These are phyloP conservation scores for Cladosporium austrohemisphaericum DNA, from an alignment of 2,329 filamentous ascomycete species.

Conservation along the genomic window DNA sequence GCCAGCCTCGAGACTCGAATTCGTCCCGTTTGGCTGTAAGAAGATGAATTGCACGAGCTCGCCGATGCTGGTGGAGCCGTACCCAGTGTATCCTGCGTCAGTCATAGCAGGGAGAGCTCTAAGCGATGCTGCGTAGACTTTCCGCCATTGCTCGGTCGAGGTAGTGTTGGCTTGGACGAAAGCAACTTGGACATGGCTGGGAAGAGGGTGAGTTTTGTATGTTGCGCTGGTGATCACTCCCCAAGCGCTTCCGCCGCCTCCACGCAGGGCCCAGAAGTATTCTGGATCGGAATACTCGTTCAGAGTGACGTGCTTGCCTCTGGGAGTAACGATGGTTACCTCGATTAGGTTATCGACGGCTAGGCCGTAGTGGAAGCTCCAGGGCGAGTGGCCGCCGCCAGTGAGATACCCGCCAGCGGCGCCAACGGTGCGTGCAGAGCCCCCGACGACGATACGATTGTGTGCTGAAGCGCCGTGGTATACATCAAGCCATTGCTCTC, in stretches of 20 bases:
- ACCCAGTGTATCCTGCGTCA: neutral
- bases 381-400: constrained; percentile 24
- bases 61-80: neutral
- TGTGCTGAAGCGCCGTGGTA: constrained; percentile 22
- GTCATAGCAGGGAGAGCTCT: neutral
- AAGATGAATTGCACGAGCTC: constrained; percentile 3
- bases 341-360: constrained; percentile 27
- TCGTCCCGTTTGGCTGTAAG: neutral
- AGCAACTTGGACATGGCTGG: neutral
- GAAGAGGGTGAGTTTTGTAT: neutral
- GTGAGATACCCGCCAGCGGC: constrained; percentile 25
- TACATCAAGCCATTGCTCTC: constrained; percentile 20
- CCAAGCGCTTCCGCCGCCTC: constrained; percentile 5
- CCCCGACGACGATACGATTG: constrained; percentile 23
- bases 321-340: constrained; percentile 23
- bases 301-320: constrained; percentile 22
- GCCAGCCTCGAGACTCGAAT: neutral
- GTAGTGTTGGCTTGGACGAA: neutral
- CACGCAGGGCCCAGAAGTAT: constrained; percentile 4
- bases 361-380: constrained; percentile 24
- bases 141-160: neutral
- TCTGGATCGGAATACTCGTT: neutral
- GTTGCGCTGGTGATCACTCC: constrained; percentile 5
- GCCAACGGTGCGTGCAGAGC: constrained; percentile 24
- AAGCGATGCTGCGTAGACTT: neutral